These are phyloP conservation scores for Lindgomyces ingoldianus DNA, from an alignment of 495 filamentous ascomycete species.

Conservation along the genomic window DNA sequence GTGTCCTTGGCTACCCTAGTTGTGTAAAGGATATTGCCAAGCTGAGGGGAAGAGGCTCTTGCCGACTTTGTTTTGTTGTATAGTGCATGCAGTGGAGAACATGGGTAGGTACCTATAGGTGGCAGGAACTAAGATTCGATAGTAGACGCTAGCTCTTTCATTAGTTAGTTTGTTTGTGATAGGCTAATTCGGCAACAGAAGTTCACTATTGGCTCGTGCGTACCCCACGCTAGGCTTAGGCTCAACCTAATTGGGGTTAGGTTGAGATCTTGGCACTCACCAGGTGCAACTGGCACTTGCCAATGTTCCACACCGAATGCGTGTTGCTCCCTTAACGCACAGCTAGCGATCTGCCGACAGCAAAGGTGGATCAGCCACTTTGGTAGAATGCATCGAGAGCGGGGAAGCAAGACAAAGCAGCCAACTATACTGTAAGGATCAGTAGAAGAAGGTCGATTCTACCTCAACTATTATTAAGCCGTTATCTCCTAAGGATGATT, in stretches of 20 bases:
- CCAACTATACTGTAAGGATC: conserved; percentile 8
- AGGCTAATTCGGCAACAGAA: too few species aligned
- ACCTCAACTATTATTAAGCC: not conserved
- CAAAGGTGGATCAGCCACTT: conserved; percentile 21
- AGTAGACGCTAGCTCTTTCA: too few species aligned
- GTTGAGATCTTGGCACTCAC: too few species aligned
- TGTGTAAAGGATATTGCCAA: conserved; percentile 3
- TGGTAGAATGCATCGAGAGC: conserved; percentile 27
- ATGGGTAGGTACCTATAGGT: too few species aligned
- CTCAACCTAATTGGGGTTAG: too few species aligned
- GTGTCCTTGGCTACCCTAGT: not conserved
- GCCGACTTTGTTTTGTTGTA: conserved; percentile 7
- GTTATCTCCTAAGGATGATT: conserved; percentile 2
- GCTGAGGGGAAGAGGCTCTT: conserved; percentile 9
- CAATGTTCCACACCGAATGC: too few species aligned
- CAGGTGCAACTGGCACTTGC: too few species aligned
- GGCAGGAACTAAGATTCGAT: too few species aligned
- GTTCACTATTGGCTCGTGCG: too few species aligned
- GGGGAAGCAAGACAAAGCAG: conserved; percentile 18
- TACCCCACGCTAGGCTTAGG: too few species aligned
- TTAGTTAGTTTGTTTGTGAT: too few species aligned
- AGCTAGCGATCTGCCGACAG: conserved; percentile 16
- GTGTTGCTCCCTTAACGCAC: not conserved
- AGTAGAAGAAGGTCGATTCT: conserved; percentile 6
- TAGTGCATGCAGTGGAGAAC: too few species aligned